These are phyloP conservation scores for Vitis riparia DNA, from an alignment of 164 flowering plant genomes.

Conservation along the genomic window DNA sequence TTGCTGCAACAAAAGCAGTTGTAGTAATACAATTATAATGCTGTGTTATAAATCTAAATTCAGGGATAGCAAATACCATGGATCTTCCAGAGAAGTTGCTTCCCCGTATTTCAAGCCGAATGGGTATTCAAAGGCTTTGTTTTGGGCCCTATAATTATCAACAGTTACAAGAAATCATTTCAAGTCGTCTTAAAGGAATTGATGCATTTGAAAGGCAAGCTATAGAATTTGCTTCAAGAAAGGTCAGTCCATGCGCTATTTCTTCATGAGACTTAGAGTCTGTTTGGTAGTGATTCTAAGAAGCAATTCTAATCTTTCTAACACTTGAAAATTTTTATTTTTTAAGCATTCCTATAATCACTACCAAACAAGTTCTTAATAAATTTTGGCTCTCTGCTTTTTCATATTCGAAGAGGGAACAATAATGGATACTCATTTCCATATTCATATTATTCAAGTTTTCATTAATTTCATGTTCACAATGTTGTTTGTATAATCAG, in stretches of 20 bases:
- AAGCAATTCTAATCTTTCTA: too few relatives aligned
- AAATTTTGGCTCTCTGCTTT: background rate
- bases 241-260: constrained; percentile 41
- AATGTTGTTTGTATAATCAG: constrained; percentile 33
- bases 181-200: constrained; percentile 78
- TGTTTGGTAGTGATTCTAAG: too few relatives aligned
- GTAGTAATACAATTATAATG: background rate
- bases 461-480: background rate
- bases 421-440: background rate
- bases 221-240: constrained; percentile 92
- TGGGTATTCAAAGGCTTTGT: constrained; percentile 95
- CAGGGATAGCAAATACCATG: constrained; percentile 98
- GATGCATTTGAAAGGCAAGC: constrained; percentile 93
- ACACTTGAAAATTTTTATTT: too few relatives aligned
- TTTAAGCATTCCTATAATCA: too few relatives aligned
- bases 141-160: constrained; percentile 86
- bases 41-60: constrained; percentile 5
- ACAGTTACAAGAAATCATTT: constrained; percentile 93
- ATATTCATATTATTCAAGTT: background rate
- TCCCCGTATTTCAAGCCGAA: constrained; percentile 95
- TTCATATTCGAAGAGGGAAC: background rate
- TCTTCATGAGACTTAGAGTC: background rate
- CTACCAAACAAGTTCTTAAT: too few relatives aligned
- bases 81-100: constrained; percentile 98
- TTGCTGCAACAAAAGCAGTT: too few relatives aligned